phyloP scores from a whole-genome alignment of 768 basidiomycete species.

The Nidularia pulvinata region DNA sequence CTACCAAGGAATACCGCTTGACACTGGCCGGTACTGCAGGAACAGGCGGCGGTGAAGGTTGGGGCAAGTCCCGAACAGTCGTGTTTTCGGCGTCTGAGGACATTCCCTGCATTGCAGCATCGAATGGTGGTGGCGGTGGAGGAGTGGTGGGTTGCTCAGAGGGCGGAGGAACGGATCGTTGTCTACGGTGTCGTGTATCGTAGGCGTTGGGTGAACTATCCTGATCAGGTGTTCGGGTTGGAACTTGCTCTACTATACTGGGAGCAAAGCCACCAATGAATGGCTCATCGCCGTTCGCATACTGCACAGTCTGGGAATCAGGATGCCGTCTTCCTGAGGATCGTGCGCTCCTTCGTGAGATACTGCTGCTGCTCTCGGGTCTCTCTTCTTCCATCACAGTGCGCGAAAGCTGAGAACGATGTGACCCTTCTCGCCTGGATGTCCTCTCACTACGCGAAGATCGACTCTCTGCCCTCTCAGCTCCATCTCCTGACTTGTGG shows the following conservation, averaged over 20 bases:
- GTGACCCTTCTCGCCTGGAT: slow-evolving; percentile 41
- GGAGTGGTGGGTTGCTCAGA: slow-evolving; percentile 8
- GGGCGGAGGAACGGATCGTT: slow-evolving; percentile 8
- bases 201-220: slow-evolving; percentile 1
- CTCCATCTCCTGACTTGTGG: slow-evolving; percentile 47
- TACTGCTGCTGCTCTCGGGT: slow-evolving; percentile 32
- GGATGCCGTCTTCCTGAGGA: slow-evolving; percentile 34
- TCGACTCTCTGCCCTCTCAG: slow-evolving; percentile 58
- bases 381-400: slow-evolving; percentile 36
- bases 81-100: slow-evolving; percentile 1
- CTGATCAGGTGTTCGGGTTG: slow-evolving; percentile 4
- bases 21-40: slow-evolving; percentile 62
- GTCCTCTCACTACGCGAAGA: slow-evolving; percentile 48
- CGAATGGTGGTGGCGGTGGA: slow-evolving; percentile 11
- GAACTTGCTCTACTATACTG: slow-evolving; percentile 21
- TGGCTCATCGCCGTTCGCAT: slow-evolving; percentile 29
- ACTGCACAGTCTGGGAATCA: slow-evolving; percentile 13
- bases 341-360: slow-evolving; percentile 35
- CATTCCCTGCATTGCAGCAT: slow-evolving; percentile 6
- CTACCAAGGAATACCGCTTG: slow-evolving; percentile 80
- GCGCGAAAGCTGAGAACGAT: slow-evolving; percentile 49
- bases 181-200: slow-evolving; percentile 15
- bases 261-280: slow-evolving; percentile 56
- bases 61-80: background rate
- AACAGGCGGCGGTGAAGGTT: slow-evolving; percentile 19